A percentile compares a stretch with the other conserved stretches of the same genome.
Evolutionary conservation across 2,329 filamentous ascomycete species (phyloP).

Genomic region (Penicillium sp.): DNA sequence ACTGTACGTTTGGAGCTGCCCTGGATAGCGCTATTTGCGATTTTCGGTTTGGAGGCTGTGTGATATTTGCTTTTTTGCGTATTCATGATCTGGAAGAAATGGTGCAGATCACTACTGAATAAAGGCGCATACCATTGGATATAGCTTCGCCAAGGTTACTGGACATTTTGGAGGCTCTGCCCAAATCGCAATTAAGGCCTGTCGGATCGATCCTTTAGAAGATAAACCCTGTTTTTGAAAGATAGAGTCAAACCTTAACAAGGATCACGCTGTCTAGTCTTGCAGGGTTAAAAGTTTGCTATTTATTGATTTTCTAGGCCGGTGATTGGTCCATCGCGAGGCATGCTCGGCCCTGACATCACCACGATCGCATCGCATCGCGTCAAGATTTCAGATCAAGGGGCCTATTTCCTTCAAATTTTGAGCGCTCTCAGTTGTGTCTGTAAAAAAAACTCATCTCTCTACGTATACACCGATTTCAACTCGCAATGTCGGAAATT

Average conservation of each 20-base stretch:
- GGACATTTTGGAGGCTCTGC: neutral
- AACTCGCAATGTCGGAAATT: neutral
- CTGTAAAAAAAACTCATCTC: neutral
- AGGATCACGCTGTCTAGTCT: neutral
- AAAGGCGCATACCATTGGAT: neutral
- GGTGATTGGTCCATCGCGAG: constrained; percentile 20
- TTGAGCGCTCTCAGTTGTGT: neutral
- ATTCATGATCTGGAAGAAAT: neutral
- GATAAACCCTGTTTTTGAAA: too few relatives aligned
- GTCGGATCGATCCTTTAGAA: too few relatives aligned
- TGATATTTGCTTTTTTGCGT: neutral
- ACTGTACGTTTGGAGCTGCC: neutral
- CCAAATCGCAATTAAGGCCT: too few relatives aligned
- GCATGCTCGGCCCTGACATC: constrained; percentile 19
- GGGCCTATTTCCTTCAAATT: too few relatives aligned
- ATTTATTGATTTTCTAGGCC: neutral
- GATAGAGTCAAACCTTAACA: neutral
- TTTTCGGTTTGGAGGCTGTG: neutral
- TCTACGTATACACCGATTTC: neutral
- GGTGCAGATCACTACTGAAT: neutral
- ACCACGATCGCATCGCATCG: constrained; percentile 15
- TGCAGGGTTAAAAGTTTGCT: neutral
- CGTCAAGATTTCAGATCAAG: constrained; percentile 1
- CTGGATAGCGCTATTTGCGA: neutral
- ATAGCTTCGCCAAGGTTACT: neutral